phyloP scores from a whole-genome alignment of 2,329 filamentous ascomycete genomes.

The Lecanicillium sp. region DNA sequence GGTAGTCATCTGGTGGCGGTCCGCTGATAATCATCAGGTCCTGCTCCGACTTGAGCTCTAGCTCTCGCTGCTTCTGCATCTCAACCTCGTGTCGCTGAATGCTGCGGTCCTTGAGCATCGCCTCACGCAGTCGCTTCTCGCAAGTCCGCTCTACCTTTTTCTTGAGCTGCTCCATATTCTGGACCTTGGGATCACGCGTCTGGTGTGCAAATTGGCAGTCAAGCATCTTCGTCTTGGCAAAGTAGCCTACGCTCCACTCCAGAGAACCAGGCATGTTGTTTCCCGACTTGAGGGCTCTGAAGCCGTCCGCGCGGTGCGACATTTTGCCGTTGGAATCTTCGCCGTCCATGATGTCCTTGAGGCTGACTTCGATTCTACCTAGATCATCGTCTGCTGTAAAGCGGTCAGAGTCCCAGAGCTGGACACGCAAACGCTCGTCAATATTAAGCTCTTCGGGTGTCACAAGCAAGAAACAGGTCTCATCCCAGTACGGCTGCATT shows the following conservation, averaged over 20 bases:
- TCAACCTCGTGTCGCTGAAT: conserved; percentile 49
- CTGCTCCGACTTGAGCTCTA: conserved; percentile 53
- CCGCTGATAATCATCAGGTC: conserved; percentile 61
- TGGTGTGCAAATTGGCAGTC: conserved; percentile 53
- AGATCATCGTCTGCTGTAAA: conserved; percentile 67
- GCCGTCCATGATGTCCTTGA: conserved; percentile 56
- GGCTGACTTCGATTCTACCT: conserved; percentile 60
- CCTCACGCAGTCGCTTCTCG: conserved; percentile 57
- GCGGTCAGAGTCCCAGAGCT: conserved; percentile 70
- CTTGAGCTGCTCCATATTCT: conserved; percentile 49
- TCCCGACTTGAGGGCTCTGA: conserved; percentile 54
- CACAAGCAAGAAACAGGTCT: conserved; percentile 61
- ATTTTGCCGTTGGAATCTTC: conserved; percentile 52
- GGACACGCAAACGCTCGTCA: conserved; percentile 58
- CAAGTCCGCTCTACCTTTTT: conserved; percentile 45
- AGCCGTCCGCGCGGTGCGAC: conserved; percentile 54
- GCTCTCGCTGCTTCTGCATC: conserved; percentile 57
- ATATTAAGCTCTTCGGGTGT: conserved; percentile 65
- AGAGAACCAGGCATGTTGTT: conserved; percentile 62
- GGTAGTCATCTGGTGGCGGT: conserved; percentile 52
- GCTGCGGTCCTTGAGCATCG: conserved; percentile 35
- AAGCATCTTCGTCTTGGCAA: conserved; percentile 56
- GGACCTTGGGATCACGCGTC: conserved; percentile 48
- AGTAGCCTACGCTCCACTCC: conserved; percentile 65
- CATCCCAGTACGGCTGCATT: conserved; percentile 63